Evolutionary conservation across 768 basidiomycete genomes (phyloP), one percentile per base, ranked within the genome.

Genomic region (Piloderma croceum): DNA sequence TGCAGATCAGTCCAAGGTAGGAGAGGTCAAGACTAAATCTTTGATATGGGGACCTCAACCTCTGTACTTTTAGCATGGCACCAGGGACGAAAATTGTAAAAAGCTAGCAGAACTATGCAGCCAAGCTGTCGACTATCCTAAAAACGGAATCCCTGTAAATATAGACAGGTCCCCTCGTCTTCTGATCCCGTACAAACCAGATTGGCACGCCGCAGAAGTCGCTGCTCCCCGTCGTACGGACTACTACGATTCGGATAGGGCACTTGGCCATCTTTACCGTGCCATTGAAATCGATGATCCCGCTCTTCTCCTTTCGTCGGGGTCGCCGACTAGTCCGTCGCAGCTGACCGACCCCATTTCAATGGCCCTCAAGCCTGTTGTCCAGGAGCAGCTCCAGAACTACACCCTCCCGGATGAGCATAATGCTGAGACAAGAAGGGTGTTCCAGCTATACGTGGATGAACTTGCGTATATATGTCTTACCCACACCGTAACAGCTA

Each of bases 41-140:
- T 17, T 7, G 4, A 13, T 18, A 12, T 24, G 2, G 11, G 19
- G 19, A 17, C 41, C 13, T 11, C 15, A 35, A 34, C 34, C 39
- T 17, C 21, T 24, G 12, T 36, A 18, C 18, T 15, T 49, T 4
- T 47, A 86, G 81, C 58, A 70, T 3, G 87, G 88, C 3, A 78
- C 79, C 18, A 62, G 61, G 19, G 82, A 90, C 47, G 50, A 57
- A 1, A 53, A 62, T 34, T 90, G 89, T 56, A 44, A 74, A 24
- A 57, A 48, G 31, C 63, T 90, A 4, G 84, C 86, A 3, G 61
- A 64, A 37, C 57, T 84, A 12, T 88, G 82, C 53, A 69, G 59
- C 44, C 53, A 76, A 67, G 86, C 86, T 0, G 86, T 90, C 4
- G 87, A 89, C 51, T 90, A 85, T 54, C 78, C 83, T 0, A 90